Percentiles rank a stretch among this genome's conserved stretches.
These are phyloP conservation scores for Plenodomus biglobosus DNA, from an alignment of 2,329 filamentous ascomycete genomes.

Conservation along the genomic window DNA sequence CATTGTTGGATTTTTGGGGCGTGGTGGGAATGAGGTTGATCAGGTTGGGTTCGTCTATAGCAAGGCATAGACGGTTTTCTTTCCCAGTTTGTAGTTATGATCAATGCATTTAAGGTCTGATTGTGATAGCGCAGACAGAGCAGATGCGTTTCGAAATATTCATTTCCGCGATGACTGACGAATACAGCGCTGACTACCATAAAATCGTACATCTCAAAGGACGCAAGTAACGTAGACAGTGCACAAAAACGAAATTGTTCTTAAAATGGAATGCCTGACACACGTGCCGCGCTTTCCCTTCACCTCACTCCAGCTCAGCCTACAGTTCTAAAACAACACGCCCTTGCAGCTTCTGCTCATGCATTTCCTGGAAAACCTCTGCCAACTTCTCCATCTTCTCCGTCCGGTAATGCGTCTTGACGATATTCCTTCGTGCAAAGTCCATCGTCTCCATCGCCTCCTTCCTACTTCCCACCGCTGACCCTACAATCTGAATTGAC, in stretches of 20 bases:
- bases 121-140: no score
- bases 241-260: no score
- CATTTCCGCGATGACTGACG: no score
- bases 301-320: not conserved
- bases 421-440: slow-evolving; percentile 46
- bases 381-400: slow-evolving; percentile 54
- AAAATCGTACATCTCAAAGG: no score
- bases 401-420: slow-evolving; percentile 52
- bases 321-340: slow-evolving; percentile 52
- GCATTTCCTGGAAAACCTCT: slow-evolving; percentile 51
- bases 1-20: slow-evolving; percentile 58
- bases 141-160: no score
- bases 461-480: slow-evolving; percentile 50
- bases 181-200: no score
- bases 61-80: slow-evolving; percentile 4
- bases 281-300: no score
- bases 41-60: slow-evolving; percentile 49
- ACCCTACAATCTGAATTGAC: slow-evolving; percentile 48
- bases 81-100: no score
- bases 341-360: slow-evolving; percentile 48
- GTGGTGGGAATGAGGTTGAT: slow-evolving; percentile 59
- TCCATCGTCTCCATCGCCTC: slow-evolving; percentile 55
- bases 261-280: no score
- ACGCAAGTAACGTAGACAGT: no score
- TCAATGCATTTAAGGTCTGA: no score